These are phyloP conservation scores for Pseudozyma thailandica DNA, from an alignment of 1,284 basidiomycete genomes.

Conservation along the genomic window DNA sequence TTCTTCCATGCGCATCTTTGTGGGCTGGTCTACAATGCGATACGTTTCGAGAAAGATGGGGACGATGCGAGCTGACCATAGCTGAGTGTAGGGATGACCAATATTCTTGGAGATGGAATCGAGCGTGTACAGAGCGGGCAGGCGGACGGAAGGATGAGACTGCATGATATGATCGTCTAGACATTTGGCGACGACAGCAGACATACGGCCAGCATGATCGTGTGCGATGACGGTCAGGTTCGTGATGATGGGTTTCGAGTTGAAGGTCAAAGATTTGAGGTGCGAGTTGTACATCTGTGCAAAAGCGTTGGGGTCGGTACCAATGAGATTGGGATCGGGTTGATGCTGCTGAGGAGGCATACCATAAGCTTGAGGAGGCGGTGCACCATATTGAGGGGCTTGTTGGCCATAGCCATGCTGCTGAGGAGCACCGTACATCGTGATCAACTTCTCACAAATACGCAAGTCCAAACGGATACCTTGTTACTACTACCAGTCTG, in stretches of 20 bases:
- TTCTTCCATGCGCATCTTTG: constrained; percentile 65
- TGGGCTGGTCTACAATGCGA: constrained; percentile 63
- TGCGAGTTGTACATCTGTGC: constrained; percentile 74
- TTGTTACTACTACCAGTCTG: too few species aligned
- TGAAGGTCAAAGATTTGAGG: constrained; percentile 87
- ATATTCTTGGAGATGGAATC: constrained; percentile 79
- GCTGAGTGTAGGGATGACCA: constrained; percentile 61
- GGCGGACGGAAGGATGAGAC: constrained; percentile 79
- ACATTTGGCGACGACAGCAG: constrained; percentile 85
- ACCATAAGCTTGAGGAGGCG: constrained; percentile 8
- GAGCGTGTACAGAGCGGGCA: constrained; percentile 92
- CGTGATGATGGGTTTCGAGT: constrained; percentile 95
- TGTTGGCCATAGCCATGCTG: constrained; percentile 23
- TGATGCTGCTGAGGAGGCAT: constrained; percentile 18
- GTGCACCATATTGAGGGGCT: constrained; percentile 23
- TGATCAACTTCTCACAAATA: neutral
- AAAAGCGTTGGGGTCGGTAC: constrained; percentile 75
- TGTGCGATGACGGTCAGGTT: constrained; percentile 92
- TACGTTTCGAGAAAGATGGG: constrained; percentile 66
- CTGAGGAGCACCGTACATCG: constrained; percentile 36
- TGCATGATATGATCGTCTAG: constrained; percentile 84
- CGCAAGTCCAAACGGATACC: too few species aligned
- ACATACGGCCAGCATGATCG: constrained; percentile 79
- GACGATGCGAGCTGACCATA: constrained; percentile 60
- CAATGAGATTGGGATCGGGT: constrained; percentile 27